phyloP scores from a whole-genome alignment of 2,329 filamentous ascomycete species.

The Myriosclerotinia duriaeana region DNA sequence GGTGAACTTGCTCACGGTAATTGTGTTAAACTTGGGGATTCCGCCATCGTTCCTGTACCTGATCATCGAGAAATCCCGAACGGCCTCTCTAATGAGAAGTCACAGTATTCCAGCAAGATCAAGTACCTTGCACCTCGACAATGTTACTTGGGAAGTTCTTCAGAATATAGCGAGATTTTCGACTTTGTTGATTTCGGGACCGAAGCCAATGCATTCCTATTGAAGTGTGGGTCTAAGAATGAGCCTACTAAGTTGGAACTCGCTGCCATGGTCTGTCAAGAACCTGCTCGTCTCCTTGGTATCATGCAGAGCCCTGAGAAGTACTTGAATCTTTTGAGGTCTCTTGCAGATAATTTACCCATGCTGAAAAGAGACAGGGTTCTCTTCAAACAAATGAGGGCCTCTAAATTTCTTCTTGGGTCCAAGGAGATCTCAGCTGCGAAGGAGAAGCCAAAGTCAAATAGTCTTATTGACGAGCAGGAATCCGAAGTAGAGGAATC shows the following conservation, averaged over 20 bases:
- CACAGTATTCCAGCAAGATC: slow-evolving; percentile 41
- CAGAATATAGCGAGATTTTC: slow-evolving; percentile 81
- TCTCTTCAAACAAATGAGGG: slow-evolving; percentile 73
- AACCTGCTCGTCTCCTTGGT: slow-evolving; percentile 78
- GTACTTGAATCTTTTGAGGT: slow-evolving; percentile 79
- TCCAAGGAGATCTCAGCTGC: slow-evolving; percentile 65
- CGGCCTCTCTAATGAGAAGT: slow-evolving; percentile 44
- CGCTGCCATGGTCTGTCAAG: slow-evolving; percentile 76
- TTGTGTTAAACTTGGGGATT: slow-evolving; percentile 59
- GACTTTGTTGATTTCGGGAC: slow-evolving; percentile 94
- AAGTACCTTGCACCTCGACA: slow-evolving; percentile 65
- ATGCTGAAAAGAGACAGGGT: slow-evolving; percentile 75
- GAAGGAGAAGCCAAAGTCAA: slow-evolving; percentile 32
- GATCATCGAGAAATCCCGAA: slow-evolving; percentile 39
- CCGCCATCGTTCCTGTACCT: slow-evolving; percentile 70
- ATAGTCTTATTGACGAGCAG: slow-evolving; percentile 38
- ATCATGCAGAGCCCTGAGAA: slow-evolving; percentile 80
- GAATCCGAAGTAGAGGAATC: slow-evolving; percentile 48
- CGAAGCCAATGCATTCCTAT: slow-evolving; percentile 83
- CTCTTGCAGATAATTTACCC: slow-evolving; percentile 70
- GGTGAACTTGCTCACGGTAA: slow-evolving; percentile 67
- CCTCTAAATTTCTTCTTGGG: slow-evolving; percentile 75
- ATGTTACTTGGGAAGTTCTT: slow-evolving; percentile 75
- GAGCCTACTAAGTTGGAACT: slow-evolving; percentile 88
- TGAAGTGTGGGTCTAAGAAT: slow-evolving; percentile 84